Conservation (phyloP, 371 early-diverging fungal species). For the Mortierella sp. region DNA sequence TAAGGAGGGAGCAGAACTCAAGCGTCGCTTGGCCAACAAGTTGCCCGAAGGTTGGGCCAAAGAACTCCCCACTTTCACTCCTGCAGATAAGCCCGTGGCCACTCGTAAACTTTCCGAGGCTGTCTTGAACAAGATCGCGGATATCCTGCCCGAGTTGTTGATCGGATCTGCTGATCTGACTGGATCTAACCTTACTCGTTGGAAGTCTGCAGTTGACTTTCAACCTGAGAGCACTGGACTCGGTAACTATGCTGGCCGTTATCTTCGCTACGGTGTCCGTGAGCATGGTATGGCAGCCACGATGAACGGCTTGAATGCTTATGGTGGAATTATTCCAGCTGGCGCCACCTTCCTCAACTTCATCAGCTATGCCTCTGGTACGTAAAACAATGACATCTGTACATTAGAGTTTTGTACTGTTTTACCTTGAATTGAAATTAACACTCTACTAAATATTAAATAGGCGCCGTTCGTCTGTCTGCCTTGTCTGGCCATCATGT, state of each 20-base stretch:
- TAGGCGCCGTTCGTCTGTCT: slow-evolving; percentile 92
- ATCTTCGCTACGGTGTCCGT: slow-evolving; percentile 98
- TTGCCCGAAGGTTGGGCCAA: slow-evolving; percentile 83
- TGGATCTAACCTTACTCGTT: slow-evolving; percentile 96
- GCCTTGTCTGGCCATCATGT: slow-evolving; percentile 92
- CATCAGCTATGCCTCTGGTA: slow-evolving; percentile 47
- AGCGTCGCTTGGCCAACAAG: slow-evolving; percentile 80
- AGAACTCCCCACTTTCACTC: slow-evolving; percentile 83
- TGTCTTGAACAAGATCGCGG: slow-evolving; percentile 87
- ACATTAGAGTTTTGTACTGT: not conserved
- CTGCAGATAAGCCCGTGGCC: slow-evolving; percentile 85
- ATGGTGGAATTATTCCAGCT: slow-evolving; percentile 92
- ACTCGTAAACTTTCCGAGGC: slow-evolving; percentile 92
- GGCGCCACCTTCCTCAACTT: slow-evolving; percentile 99
- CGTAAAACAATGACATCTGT: not conserved
- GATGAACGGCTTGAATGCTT: slow-evolving; percentile 96
- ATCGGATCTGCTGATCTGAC: slow-evolving; percentile 99
- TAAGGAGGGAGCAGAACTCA: slow-evolving; percentile 78
- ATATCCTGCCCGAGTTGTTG: slow-evolving; percentile 86
- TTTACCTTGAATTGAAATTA: not conserved
- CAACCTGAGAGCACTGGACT: slow-evolving; percentile 79
- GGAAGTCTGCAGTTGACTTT: slow-evolving; percentile 96
- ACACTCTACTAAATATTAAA: slow-evolving; percentile 56
- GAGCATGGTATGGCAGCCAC: slow-evolving; percentile 99
- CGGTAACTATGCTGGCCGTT: slow-evolving; percentile 91